A percentile compares a stretch with the other conserved stretches of the same genome.
phyloP scores from a whole-genome alignment of 2,329 filamentous ascomycete species.

The Pseudogymnoascus sp. region DNA sequence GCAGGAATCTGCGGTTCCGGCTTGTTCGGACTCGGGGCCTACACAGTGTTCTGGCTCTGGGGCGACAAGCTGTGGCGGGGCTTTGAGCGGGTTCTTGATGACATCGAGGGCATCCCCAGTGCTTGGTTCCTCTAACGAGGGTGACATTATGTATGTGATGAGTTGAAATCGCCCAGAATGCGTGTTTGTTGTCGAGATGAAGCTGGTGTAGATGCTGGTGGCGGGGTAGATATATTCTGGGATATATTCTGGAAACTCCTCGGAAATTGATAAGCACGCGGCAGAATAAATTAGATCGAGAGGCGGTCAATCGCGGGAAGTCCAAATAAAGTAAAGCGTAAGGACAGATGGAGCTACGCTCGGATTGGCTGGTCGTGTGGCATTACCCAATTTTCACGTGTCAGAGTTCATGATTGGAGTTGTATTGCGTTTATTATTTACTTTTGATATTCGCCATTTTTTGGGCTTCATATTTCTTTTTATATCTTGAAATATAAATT shows the following conservation, averaged over 20 bases:
- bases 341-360: not conserved
- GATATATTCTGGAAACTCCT: not conserved
- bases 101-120: conserved; percentile 51
- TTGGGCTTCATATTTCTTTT: not conserved
- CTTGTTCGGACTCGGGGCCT: conserved; percentile 69
- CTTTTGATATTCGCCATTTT: conserved; percentile 2
- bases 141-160: conserved; percentile 54
- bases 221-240: conserved; percentile 11
- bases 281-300: not conserved
- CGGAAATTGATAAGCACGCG: conserved; percentile 10
- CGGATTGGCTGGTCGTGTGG: not conserved
- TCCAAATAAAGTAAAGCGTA: not conserved
- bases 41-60: conserved; percentile 96
- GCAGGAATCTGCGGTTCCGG: conserved; percentile 70
- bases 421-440: conserved; percentile 17
- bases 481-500: not conserved
- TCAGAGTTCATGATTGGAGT: not conserved
- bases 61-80: conserved; percentile 76
- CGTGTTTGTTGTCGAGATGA: not conserved
- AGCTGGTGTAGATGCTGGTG: not conserved
- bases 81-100: conserved; percentile 65
- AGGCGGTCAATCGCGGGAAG: not conserved
- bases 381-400: conserved; percentile 4
- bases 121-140: conserved; percentile 62
- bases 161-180: not conserved